phyloP scores from a whole-genome alignment of 805 yeast species.

The Cyberlindnera petersonii region DNA sequence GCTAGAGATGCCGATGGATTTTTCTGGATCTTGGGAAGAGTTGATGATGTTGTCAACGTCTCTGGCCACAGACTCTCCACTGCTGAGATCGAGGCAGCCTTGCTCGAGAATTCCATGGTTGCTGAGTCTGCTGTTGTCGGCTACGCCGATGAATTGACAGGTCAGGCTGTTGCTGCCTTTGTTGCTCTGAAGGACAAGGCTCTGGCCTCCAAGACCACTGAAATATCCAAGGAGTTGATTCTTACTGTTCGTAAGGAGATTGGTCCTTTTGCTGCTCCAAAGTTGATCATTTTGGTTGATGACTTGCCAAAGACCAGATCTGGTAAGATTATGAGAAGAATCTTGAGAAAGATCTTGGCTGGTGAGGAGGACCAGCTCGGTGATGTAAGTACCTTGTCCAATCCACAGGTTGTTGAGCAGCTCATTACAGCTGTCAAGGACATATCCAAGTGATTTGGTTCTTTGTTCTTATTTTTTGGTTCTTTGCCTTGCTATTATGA shows the following conservation, averaged over 20 bases:
- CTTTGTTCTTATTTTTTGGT: no score
- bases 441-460: slow-evolving; percentile 10
- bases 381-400: slow-evolving; percentile 83
- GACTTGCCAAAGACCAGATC: slow-evolving; percentile 98
- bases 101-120: slow-evolving; percentile 73
- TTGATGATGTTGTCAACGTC: slow-evolving; percentile 97
- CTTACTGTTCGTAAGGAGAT: slow-evolving; percentile 88
- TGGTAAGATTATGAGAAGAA: slow-evolving; percentile 98
- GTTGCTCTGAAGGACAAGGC: slow-evolving; percentile 69
- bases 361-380: slow-evolving; percentile 93
- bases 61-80: slow-evolving; percentile 98
- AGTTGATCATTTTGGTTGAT: slow-evolving; percentile 72
- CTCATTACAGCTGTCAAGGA: slow-evolving; percentile 59
- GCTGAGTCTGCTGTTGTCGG: slow-evolving; percentile 98
- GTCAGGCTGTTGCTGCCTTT: slow-evolving; percentile 95
- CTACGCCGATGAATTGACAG: slow-evolving; percentile 89
- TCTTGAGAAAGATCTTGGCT: slow-evolving; percentile 85
- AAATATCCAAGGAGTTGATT: slow-evolving; percentile 51
- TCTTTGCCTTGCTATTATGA: not conserved
- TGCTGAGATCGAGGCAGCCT: slow-evolving; percentile 94
- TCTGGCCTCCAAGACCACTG: slow-evolving; percentile 16
- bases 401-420: slow-evolving; percentile 78
- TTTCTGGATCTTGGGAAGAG: slow-evolving; percentile 98
- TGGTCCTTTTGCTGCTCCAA: slow-evolving; percentile 92
- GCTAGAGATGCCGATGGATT: slow-evolving; percentile 95